These are phyloP conservation scores for Yarrowia galli DNA, from an alignment of 1,139 yeast genomes.

Conservation along the genomic window DNA sequence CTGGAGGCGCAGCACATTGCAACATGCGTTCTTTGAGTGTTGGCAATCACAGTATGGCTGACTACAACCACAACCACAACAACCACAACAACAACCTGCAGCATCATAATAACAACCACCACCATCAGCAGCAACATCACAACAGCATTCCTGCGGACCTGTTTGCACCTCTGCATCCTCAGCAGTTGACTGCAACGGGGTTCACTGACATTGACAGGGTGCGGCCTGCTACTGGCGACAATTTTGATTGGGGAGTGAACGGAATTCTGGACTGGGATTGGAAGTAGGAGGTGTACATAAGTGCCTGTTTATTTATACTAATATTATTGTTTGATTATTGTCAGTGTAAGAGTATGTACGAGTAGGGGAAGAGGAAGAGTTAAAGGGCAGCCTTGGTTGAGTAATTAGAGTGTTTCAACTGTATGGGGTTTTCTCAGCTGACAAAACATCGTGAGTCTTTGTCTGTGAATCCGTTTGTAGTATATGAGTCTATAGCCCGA, in stretches of 20 bases:
- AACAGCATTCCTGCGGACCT: constrained; percentile 7
- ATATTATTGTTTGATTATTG: constrained; percentile 12
- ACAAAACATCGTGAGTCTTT: no score
- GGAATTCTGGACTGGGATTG: constrained; percentile 38
- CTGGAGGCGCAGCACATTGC: constrained; percentile 5
- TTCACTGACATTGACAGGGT: constrained; percentile 35
- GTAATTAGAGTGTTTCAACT: no score
- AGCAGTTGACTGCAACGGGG: constrained; percentile 32
- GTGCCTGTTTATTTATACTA: constrained; percentile 19
- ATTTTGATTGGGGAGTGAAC: constrained; percentile 34
- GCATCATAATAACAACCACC: neutral
- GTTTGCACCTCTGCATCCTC: constrained; percentile 35
- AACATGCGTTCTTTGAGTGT: constrained; percentile 25
- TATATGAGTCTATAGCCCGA: no score
- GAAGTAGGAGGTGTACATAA: constrained; percentile 14
- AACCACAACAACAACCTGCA: neutral
- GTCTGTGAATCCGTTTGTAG: no score
- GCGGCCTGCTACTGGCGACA: neutral
- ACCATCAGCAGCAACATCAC: neutral
- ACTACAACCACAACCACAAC: neutral
- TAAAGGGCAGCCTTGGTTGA: no score
- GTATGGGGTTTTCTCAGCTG: no score
- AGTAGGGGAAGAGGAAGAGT: no score
- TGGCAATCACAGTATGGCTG: constrained; percentile 14
- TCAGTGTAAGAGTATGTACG: no score